Percentiles rank a stretch among this genome's conserved stretches.
Evolutionary conservation across 179 eudicot species (phyloP).

Genomic region (Silene coronaria): DNA sequence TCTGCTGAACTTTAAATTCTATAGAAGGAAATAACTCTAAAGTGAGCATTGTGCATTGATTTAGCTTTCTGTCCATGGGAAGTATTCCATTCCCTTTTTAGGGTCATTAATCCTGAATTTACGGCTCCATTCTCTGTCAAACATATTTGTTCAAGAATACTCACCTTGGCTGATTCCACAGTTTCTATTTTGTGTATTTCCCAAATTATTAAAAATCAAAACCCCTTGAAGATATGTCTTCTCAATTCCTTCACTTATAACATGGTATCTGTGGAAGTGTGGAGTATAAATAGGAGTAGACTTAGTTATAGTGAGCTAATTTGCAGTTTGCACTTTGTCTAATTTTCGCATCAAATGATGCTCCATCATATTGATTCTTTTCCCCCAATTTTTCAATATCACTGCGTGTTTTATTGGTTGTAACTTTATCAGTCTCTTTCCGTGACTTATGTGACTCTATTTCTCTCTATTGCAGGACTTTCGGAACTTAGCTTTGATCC

Average conservation of each 20-base stretch:
- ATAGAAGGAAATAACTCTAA: neutral
- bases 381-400: neutral
- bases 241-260: neutral
- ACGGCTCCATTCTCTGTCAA: neutral
- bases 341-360: neutral
- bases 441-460: conserved; percentile 7
- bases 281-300: neutral
- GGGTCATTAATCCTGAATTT: neutral
- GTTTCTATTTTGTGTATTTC: neutral
- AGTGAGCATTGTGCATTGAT: neutral
- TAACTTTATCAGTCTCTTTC: neutral
- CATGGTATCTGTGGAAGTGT: neutral
- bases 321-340: neutral
- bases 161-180: neutral
- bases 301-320: neutral
- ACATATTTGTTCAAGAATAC: neutral
- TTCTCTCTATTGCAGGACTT: conserved; percentile 47
- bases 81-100: neutral
- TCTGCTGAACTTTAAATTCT: neutral
- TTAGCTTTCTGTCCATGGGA: neutral
- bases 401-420: neutral
- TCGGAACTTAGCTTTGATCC: conserved; percentile 98
- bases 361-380: neutral
- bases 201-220: neutral
- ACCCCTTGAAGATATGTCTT: neutral